Base-by-base conservation (phyloP, 2,329 filamentous ascomycete species). In the Pseudogymnoascus sp. region DNA sequence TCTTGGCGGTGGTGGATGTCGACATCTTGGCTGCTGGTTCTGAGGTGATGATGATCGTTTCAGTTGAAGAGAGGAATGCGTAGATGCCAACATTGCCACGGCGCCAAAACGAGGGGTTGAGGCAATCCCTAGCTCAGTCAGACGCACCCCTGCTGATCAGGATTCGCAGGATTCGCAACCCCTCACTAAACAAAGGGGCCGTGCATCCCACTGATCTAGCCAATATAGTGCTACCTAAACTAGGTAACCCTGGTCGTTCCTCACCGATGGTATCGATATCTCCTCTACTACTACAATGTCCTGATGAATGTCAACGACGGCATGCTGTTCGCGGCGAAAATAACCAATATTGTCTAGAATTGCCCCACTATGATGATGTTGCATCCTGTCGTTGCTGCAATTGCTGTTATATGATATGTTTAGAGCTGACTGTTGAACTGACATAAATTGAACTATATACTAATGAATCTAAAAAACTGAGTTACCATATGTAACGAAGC, bases 221-320 rank as follows among this genome's bases (percentile, higher is more conserved):
- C 40, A 19, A 12, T 6, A 22, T 22, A 43, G 35, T 37, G 35
- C 6, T 62, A 68, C 38, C 62, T 8, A 4, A 62, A 40, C 14
- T 60, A 68, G 4, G 64, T 31, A 10, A 11, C 31, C 31, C 31
- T 33, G n/a, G n/a, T 40, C 1, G 38, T 40, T 8, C 38, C n/a
- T 40, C 38, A 7, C 38, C 7, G n/a, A 19, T 19, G 8, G n/a
- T 40, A 40, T 40, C 38, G 7, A 16, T 40, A 16, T 40, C 37
- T 40, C 38, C 4, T 4, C 10, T 3, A 40, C n/a, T 40, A 16
- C 10, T 16, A 2, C 38, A 19, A 19, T 16, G 38, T 16, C n/a
- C 19, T n/a, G 38, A 40, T 40, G n/a, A 40, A 40, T 8, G 7
- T 7, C 38, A 40, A 19, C 8, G 37, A 16, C 7, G n/a, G n/a